A percentile compares a stretch with the other conserved stretches of the same genome.
Evolutionary conservation across 1,284 basidiomycete genomes (phyloP).

Genomic region (Ustilago crameri): DNA sequence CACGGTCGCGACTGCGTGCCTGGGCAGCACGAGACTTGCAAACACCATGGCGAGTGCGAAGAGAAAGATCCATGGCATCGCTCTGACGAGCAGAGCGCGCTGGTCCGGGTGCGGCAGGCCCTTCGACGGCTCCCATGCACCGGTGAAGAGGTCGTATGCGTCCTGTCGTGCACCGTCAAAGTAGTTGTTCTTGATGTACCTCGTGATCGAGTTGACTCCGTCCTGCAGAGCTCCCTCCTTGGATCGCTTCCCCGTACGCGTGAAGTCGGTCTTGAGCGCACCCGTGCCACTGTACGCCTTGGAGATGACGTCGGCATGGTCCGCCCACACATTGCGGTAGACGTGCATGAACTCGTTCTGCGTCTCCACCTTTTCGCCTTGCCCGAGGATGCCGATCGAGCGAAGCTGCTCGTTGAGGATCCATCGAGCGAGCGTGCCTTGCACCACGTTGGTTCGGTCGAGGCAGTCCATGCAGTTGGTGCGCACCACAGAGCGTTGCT

Average conservation of each 20-base stretch:
- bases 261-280: conserved; percentile 96
- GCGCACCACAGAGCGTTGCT: conserved; percentile 70
- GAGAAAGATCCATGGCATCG: conserved; percentile 83
- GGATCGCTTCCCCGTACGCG: conserved; percentile 83
- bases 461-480: conserved; percentile 83
- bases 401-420: conserved; percentile 78
- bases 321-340: conserved; percentile 96
- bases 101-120: conserved; percentile 80
- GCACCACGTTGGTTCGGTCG: conserved; percentile 94
- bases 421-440: conserved; percentile 70
- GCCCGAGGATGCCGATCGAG: conserved; percentile 65
- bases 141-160: conserved; percentile 83
- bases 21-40: conserved; percentile 50
- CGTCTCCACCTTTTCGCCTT: conserved; percentile 57
- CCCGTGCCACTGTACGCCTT: conserved; percentile 94
- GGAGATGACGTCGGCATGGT: conserved; percentile 92
- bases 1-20: conserved; percentile 28
- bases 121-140: conserved; percentile 78
- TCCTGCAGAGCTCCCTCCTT: conserved; percentile 85
- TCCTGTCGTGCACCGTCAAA: conserved; percentile 89
- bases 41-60: conserved; percentile 82
- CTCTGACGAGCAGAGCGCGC: conserved; percentile 81
- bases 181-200: conserved; percentile 97
- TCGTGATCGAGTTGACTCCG: conserved; percentile 83
- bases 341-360: conserved; percentile 72